These are phyloP conservation scores for Sugiyamaella qingdaonensis DNA, from an alignment of 805 yeast genomes.

Conservation along the genomic window DNA sequence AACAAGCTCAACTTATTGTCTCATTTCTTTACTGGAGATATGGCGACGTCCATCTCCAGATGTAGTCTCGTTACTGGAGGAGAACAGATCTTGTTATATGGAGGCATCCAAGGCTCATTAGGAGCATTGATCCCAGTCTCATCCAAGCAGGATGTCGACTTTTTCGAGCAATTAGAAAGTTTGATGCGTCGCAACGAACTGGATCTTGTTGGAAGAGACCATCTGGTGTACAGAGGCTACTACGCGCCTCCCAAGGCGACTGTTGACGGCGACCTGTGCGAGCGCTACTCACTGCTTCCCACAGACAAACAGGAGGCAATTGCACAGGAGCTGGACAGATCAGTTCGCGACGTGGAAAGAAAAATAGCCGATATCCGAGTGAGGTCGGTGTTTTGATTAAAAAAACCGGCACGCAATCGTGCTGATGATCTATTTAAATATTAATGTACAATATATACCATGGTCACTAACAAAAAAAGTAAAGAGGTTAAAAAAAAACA, in stretches of 20 bases:
- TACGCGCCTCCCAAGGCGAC: conserved; percentile 74
- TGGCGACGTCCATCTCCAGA: conserved; percentile 56
- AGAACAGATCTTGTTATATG: conserved; percentile 58
- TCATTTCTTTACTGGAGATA: conserved; percentile 67
- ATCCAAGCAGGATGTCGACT: conserved; percentile 56
- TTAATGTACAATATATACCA: neutral
- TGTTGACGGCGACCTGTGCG: conserved; percentile 87
- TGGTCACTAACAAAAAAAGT: neutral
- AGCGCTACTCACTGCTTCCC: conserved; percentile 40
- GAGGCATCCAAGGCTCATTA: conserved; percentile 78
- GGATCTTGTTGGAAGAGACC: conserved; percentile 61
- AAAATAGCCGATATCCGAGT: conserved; percentile 31
- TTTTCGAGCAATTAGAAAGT: conserved; percentile 53
- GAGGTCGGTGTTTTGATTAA: conserved; percentile 22
- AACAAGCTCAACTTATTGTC: conserved; percentile 45
- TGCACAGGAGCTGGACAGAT: conserved; percentile 32
- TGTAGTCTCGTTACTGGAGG: conserved; percentile 60
- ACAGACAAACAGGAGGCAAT: conserved; percentile 23
- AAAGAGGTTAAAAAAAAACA: neutral
- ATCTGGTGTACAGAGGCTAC: conserved; percentile 64
- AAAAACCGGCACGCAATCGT: neutral
- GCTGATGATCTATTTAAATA: neutral
- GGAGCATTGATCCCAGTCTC: conserved; percentile 69
- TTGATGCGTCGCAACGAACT: conserved; percentile 27
- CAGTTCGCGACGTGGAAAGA: conserved; percentile 30